Conservation (phyloP, 164 flowering plant species). For the Piper betle region DNA sequence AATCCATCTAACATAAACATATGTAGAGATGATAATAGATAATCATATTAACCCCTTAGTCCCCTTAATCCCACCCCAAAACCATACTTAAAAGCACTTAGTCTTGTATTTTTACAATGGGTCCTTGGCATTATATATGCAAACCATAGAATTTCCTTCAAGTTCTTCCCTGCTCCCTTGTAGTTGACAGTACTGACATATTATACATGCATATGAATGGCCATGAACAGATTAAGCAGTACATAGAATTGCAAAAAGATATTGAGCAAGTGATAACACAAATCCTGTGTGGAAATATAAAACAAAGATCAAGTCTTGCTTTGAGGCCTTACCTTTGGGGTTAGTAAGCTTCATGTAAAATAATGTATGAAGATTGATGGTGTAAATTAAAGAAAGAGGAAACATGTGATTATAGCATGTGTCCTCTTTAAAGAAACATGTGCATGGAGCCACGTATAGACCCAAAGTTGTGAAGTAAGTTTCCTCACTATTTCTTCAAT, state of each 20-base stretch:
- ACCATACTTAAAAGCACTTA: background rate
- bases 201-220: too few species aligned
- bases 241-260: background rate
- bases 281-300: background rate
- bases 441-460: background rate
- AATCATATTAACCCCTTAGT: background rate
- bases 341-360: too few species aligned
- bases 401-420: background rate
- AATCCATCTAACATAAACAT: background rate
- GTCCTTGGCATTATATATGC: background rate
- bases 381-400: background rate
- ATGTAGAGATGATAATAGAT: too few species aligned
- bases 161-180: background rate
- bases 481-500: background rate
- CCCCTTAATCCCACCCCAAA: too few species aligned
- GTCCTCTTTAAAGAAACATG: background rate
- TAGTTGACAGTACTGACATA: background rate
- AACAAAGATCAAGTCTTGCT: background rate
- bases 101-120: too few species aligned
- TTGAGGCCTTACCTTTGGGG: background rate
- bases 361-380: background rate
- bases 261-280: background rate
- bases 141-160: background rate
- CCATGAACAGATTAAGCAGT: background rate
- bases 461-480: background rate